phyloP scores from a whole-genome alignment of 768 basidiomycete genomes.

The Pulveroboletus ravenelii region DNA sequence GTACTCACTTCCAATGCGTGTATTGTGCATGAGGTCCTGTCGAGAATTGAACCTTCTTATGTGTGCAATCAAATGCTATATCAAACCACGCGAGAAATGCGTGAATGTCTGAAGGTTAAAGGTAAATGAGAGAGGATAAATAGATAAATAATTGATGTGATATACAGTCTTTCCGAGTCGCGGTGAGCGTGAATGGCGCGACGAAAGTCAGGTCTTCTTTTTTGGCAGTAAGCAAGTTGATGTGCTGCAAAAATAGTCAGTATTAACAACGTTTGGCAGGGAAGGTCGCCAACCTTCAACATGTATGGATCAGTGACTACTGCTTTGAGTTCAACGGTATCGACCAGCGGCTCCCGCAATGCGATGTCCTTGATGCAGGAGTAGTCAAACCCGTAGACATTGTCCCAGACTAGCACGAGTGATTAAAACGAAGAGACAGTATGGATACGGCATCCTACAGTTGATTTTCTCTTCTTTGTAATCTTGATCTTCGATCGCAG shows the following conservation, averaged over 20 bases:
- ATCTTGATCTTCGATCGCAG: conserved; percentile 98
- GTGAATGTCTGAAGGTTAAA: conserved; percentile 65
- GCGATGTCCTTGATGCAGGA: conserved; percentile 99
- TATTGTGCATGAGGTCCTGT: conserved; percentile 97
- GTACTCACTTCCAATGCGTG: conserved; percentile 90
- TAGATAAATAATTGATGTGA: conserved; percentile 6
- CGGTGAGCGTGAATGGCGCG: conserved; percentile 71
- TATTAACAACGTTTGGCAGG: neutral
- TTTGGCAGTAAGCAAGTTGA: conserved; percentile 85
- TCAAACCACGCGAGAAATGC: conserved; percentile 99
- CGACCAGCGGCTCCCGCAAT: conserved; percentile 91
- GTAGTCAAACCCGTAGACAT: conserved; percentile 99
- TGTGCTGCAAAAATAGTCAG: conserved; percentile 49
- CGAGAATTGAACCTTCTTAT: conserved; percentile 93
- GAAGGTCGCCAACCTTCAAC: conserved; percentile 62
- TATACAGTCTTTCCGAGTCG: conserved; percentile 90
- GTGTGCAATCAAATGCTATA: conserved; percentile 90
- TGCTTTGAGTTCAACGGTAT: conserved; percentile 96
- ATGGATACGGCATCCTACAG: conserved; percentile 45
- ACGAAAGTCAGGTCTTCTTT: conserved; percentile 93
- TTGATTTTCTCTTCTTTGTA: conserved; percentile 99
- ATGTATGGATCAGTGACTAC: conserved; percentile 90
- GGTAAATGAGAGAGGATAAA: neutral
- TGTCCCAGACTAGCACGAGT: conserved; percentile 82
- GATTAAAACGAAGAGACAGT: neutral